A percentile compares a stretch with the other conserved stretches of the same genome.
Evolutionary conservation across 371 early-diverging fungal species (phyloP).

Genomic region (Furculomyces boomerangus): DNA sequence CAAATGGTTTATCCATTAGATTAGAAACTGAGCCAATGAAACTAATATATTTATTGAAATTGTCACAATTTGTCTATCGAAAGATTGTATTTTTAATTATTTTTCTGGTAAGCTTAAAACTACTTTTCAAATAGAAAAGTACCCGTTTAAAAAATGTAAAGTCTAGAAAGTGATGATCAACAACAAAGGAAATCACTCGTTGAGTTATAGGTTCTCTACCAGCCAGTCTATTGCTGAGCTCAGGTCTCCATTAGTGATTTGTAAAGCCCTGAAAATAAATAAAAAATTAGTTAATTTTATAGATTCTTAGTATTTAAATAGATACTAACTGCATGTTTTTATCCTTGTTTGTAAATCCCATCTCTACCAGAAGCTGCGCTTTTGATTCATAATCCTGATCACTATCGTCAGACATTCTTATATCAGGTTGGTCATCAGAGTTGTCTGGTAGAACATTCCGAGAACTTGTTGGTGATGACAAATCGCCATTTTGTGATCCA

Average conservation of each 20-base stretch:
- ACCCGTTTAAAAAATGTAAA: too few species aligned
- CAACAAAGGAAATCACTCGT: too few species aligned
- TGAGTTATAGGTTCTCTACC: slow-evolving; percentile 6
- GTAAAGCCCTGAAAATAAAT: slow-evolving; percentile 33
- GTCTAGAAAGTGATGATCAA: too few species aligned
- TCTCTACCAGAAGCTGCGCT: slow-evolving; percentile 53
- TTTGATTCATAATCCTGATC: slow-evolving; percentile 15
- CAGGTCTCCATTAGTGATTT: slow-evolving; percentile 60
- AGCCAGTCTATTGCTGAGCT: slow-evolving; percentile 45
- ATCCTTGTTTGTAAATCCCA: slow-evolving; percentile 62
- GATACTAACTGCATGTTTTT: slow-evolving; percentile 26
- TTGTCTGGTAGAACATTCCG: slow-evolving; percentile 27
- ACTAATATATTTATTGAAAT: too few species aligned
- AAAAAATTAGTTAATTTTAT: neutral
- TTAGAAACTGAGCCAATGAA: too few species aligned
- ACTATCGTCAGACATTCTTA: neutral
- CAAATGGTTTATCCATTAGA: too few species aligned
- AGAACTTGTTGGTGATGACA: neutral
- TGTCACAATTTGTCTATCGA: too few species aligned
- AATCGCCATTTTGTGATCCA: too few species aligned
- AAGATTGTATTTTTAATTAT: too few species aligned
- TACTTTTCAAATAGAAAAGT: too few species aligned
- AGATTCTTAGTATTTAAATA: neutral
- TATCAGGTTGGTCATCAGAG: slow-evolving; percentile 20
- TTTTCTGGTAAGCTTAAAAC: too few species aligned